Percentiles rank a stretch among this genome's conserved stretches.
Evolutionary conservation across 768 basidiomycete species (phyloP).

Genomic region (Grammothele lineata): DNA sequence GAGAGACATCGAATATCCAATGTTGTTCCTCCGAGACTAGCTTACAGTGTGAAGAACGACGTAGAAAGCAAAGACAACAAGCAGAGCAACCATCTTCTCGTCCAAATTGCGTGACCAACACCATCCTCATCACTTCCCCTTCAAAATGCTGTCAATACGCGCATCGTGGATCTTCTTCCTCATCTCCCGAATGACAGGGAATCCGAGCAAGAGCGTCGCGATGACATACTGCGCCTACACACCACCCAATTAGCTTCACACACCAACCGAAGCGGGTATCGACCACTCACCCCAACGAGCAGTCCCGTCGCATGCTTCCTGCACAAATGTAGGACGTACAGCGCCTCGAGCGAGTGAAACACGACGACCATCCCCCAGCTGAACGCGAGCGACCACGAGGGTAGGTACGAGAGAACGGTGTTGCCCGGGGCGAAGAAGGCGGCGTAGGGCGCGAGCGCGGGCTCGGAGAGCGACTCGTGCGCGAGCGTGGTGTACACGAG

Average conservation of each 20-base stretch:
- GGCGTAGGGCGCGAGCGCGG: conserved; percentile 23
- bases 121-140: conserved; percentile 46
- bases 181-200: conserved; percentile 51
- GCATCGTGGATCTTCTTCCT: conserved; percentile 57
- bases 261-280: conserved; percentile 15
- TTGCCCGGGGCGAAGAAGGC: conserved; percentile 20
- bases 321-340: conserved; percentile 47
- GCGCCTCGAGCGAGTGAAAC: conserved; percentile 42
- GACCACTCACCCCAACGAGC: conserved; percentile 31
- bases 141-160: conserved; percentile 79
- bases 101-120: neutral
- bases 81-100: too few relatives aligned
- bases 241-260: conserved; percentile 11
- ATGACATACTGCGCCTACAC: conserved; percentile 51
- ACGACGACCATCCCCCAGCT: conserved; percentile 31
- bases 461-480: conserved; percentile 17
- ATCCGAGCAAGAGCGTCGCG: conserved; percentile 48
- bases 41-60: too few relatives aligned
- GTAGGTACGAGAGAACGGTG: conserved; percentile 11
- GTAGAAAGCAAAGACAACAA: too few relatives aligned
- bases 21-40: too few relatives aligned
- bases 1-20: too few relatives aligned
- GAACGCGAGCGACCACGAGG: conserved; percentile 23
- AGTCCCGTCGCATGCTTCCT: conserved; percentile 47
- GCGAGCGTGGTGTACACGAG: conserved; percentile 33